Evolutionary conservation across 768 basidiomycete species (phyloP).

Genomic region (Boletus speciosus): DNA sequence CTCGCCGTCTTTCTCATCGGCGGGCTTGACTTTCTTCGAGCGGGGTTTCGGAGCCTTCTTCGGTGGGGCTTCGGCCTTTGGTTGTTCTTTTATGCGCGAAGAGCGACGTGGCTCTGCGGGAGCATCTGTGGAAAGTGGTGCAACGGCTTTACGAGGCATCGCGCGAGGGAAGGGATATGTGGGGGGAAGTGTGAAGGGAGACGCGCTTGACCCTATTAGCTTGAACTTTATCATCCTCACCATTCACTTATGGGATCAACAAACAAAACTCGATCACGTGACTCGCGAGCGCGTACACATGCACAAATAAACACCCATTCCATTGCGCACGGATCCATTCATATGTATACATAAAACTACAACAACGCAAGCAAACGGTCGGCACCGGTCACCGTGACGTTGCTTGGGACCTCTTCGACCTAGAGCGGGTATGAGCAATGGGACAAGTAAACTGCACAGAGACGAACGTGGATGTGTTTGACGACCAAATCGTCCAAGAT

Average conservation of each 20-base stretch:
- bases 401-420: constrained; percentile 13
- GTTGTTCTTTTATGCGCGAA: constrained; percentile 68
- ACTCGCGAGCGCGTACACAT: constrained; percentile 28
- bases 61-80: constrained; percentile 45
- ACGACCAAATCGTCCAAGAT: constrained; percentile 70
- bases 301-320: constrained; percentile 21
- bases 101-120: constrained; percentile 63
- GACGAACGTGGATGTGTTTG: constrained; percentile 56
- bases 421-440: neutral
- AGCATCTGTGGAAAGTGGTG: constrained; percentile 36
- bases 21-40: constrained; percentile 40
- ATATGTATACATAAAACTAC: neutral
- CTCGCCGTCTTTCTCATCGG: constrained; percentile 44
- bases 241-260: constrained; percentile 28
- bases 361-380: constrained; percentile 11
- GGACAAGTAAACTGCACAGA: neutral
- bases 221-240: constrained; percentile 31
- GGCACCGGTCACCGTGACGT: constrained; percentile 10
- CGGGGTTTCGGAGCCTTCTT: constrained; percentile 70
- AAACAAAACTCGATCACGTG: constrained; percentile 36
- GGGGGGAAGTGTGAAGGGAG: constrained; percentile 20
- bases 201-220: constrained; percentile 33
- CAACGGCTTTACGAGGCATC: constrained; percentile 73
- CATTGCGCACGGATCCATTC: constrained; percentile 17
- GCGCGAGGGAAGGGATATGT: constrained; percentile 5